Evolutionary conservation across 2,329 filamentous ascomycete species (phyloP), one percentile per base, ranked within the genome.

Genomic region (Esteya vermicola): DNA sequence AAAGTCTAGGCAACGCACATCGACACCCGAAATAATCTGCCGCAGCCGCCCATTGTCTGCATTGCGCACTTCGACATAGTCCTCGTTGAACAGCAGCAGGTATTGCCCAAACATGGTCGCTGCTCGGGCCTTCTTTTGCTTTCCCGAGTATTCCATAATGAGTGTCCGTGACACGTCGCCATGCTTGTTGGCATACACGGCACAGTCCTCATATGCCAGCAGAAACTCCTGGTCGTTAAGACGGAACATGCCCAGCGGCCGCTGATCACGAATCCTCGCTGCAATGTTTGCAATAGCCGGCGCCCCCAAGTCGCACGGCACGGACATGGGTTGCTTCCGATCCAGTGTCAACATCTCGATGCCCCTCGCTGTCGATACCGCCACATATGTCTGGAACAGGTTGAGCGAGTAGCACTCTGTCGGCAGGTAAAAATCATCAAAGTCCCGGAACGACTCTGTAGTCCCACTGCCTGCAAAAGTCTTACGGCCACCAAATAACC

Each of bases 141-240:
- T 89, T 49, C 91, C 91, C n/a, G 93, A 91, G 57, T 96, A 98
- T 56, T 96, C 86, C 86, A 98, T 94, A 53, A 96, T 88, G 43
- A 96, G 85, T 22, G 81, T 85, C 34, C 93, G 81, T 30, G 79
- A 89, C 22, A 98, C 85, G 45, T 98, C 91, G 48, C 91, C 91
- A 58, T 96, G 86, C 61, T 96, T 95, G 65, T 98, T 93, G 54
- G 96, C 83, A 54, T 96, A 98, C 9, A 98, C 88, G 16, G 88
- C 91, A 51, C 89, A 96, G 58, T 95, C 86, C 59, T 93, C 84
- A 57, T 96, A 98, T 28, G 83, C 85, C 36, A 95, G 76, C 21
- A 98, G 66, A 60, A 96, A 98, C 57, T 94, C 91, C 42, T 83
- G 81, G 43, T 93, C 84, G 48, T 82, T 88, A 40, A 98, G 75